Evolutionary conservation across 2,329 filamentous ascomycete genomes (phyloP), one percentile per base, ranked within the genome.

Genomic region (Fusarium pseudograminearum): DNA sequence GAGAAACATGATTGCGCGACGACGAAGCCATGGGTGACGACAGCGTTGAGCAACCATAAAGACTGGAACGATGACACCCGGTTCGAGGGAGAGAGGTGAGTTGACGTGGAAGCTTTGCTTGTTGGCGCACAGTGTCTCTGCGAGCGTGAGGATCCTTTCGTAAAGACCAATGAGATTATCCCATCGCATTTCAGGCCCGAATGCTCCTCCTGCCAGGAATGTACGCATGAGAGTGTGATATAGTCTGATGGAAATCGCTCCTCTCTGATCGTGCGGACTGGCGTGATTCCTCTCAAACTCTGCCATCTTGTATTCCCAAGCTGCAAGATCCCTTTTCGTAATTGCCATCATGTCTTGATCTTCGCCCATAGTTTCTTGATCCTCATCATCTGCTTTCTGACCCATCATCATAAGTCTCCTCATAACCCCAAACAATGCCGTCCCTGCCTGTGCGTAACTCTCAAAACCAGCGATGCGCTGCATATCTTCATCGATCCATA

Each of bases 11-110:
- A 79, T 50, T 2, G 72, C 74, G 5, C 73, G 65, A 16, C 76
- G 68, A 3, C 78, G 72, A 1, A 78, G 46, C 28, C 71, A 51
- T 0, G 77, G 75, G 57, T 80, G 78, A 0, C 78, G 74, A 20
- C 78, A 80, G 4, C 77, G 72, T 7, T 73, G 70, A 0, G 58
- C 61, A 2, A 66, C 59, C 38, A 78, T 41, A 57, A 76, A 80
- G 4, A 76, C 58, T 1, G 77, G 75, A 14, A 79, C 70, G 5
- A 78, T 74, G 15, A 80, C 42, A 0, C 78, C 78, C 11, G 77
- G 76, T 48, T 80, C 78, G 2, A 80, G 65, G 2, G 77, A 77
- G 1, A 80, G 34, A 4, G 70, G 67, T 4, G 73, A 71, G 9
- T 70, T 69, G 4, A 48, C 50, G 15, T 54, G 71, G 16, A 11